Percentiles rank a stretch among this genome's conserved stretches.
phyloP scores from a whole-genome alignment of 495 filamentous ascomycete species.

The Penicillium atrosanguineum region DNA sequence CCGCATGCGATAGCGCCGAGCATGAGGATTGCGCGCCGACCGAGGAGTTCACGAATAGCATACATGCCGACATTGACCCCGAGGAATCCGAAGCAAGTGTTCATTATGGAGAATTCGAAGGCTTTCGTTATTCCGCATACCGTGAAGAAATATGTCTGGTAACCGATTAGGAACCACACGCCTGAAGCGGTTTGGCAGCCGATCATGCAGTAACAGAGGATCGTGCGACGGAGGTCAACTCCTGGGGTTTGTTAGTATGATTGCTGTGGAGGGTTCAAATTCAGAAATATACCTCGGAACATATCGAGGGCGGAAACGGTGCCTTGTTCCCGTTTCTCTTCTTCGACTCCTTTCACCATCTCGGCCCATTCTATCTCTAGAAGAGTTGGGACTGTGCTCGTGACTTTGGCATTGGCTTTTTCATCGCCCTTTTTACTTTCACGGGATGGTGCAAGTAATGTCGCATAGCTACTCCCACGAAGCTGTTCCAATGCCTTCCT shows the following conservation, averaged over 20 bases:
- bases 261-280: neutral
- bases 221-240: slow-evolving; percentile 14
- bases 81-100: slow-evolving; percentile 53
- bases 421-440: neutral
- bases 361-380: slow-evolving; percentile 17
- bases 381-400: slow-evolving; percentile 1
- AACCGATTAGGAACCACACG: slow-evolving; percentile 61
- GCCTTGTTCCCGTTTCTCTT: slow-evolving; percentile 15
- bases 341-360: slow-evolving; percentile 19
- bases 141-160: slow-evolving; percentile 63
- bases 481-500: slow-evolving; percentile 14
- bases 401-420: neutral
- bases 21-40: slow-evolving; percentile 52
- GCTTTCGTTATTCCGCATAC: slow-evolving; percentile 57
- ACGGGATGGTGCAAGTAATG: neutral
- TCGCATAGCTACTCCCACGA: slow-evolving; percentile 2
- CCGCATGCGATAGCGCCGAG: slow-evolving; percentile 52
- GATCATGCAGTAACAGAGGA: slow-evolving; percentile 16
- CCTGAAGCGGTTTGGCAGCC: slow-evolving; percentile 53
- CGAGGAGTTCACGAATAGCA: slow-evolving; percentile 53
- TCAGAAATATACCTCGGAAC: slow-evolving; percentile 9
- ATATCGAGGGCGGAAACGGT: slow-evolving; percentile 14
- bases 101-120: slow-evolving; percentile 56
- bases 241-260: slow-evolving; percentile 2
- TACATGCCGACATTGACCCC: slow-evolving; percentile 53